Evolutionary conservation across 2,329 filamentous ascomycete genomes (phyloP).

Genomic region (Fusarium phyllophilum): DNA sequence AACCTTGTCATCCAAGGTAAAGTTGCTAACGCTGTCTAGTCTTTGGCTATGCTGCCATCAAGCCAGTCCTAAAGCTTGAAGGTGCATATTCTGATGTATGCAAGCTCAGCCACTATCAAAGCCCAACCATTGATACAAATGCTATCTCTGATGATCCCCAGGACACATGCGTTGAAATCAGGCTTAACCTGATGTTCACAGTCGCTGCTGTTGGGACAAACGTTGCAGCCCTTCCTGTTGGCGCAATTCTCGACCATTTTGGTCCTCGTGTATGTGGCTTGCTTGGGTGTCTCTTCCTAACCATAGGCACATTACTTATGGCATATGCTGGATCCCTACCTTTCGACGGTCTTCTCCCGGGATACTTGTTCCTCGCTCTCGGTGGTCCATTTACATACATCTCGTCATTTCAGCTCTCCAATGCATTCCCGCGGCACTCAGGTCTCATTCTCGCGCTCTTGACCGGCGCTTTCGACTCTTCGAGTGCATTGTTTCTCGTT

Average conservation of each 20-base stretch:
- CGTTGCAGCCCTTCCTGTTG: constrained; percentile 84
- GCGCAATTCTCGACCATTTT: constrained; percentile 83
- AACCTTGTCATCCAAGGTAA: background rate
- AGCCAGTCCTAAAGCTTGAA: constrained; percentile 79
- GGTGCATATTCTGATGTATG: constrained; percentile 77
- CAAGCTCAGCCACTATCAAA: constrained; percentile 35
- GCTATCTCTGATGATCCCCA: constrained; percentile 34
- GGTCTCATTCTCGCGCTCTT: constrained; percentile 83
- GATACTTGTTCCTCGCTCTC: constrained; percentile 80
- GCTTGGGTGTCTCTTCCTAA: constrained; percentile 75
- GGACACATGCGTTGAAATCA: constrained; percentile 61
- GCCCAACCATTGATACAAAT: background rate
- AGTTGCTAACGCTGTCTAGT: constrained; percentile 52
- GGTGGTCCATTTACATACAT: constrained; percentile 87
- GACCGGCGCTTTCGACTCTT: constrained; percentile 86
- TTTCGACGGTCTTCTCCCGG: constrained; percentile 79
- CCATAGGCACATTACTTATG: constrained; percentile 76
- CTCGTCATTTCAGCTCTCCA: constrained; percentile 84
- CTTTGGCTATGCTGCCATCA: constrained; percentile 87
- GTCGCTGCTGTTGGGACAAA: constrained; percentile 89
- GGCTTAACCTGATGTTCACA: constrained; percentile 92
- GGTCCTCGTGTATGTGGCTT: constrained; percentile 80
- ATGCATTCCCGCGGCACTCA: constrained; percentile 80
- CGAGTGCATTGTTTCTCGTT: constrained; percentile 79
- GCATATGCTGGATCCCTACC: constrained; percentile 66